These are phyloP conservation scores for Hortaea sp. DNA, from an alignment of 2,329 filamentous ascomycete genomes.

Conservation along the genomic window DNA sequence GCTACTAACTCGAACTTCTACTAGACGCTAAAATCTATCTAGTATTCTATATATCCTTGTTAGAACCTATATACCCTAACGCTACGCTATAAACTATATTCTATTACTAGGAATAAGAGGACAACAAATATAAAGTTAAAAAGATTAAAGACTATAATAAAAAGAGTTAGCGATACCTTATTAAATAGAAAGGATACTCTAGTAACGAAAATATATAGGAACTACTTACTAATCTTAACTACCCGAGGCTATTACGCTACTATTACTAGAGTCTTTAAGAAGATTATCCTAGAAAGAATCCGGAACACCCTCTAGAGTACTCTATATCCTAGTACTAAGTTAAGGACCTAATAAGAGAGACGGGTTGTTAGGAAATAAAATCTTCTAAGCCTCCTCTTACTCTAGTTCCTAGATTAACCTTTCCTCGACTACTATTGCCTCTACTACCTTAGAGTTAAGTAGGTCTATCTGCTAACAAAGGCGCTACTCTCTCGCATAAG, in stretches of 20 bases:
- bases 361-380: too few relatives aligned
- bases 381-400: too few relatives aligned
- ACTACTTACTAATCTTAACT: neutral
- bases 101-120: neutral
- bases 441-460: too few relatives aligned
- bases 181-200: neutral
- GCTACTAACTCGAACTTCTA: conserved; percentile 1
- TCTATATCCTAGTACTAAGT: too few relatives aligned
- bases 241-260: neutral
- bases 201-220: neutral
- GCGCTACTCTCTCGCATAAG: too few relatives aligned
- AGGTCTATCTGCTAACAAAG: too few relatives aligned
- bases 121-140: neutral
- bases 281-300: neutral
- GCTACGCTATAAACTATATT: neutral
- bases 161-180: neutral
- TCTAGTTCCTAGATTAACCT: too few relatives aligned
- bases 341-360: too few relatives aligned
- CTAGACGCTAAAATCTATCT: neutral
- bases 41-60: conserved; percentile 1
- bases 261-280: neutral
- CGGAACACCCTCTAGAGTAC: too few relatives aligned
- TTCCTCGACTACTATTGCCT: too few relatives aligned
- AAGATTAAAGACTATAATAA: neutral
- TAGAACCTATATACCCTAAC: neutral